Evolutionary conservation across 805 yeast species (phyloP).

Genomic region (Suhomyces kilbournensis): DNA sequence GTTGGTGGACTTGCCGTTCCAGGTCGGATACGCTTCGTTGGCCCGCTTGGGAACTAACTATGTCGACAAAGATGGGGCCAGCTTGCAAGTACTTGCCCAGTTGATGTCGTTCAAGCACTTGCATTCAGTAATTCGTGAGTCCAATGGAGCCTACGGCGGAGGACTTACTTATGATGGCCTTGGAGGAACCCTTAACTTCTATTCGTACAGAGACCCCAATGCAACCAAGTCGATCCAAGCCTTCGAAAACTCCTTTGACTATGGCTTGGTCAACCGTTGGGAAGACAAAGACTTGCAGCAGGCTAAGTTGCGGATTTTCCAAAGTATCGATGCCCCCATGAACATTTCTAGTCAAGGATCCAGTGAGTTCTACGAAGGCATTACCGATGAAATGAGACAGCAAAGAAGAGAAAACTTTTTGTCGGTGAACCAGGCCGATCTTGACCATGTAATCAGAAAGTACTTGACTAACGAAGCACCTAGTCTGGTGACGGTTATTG

Average conservation of each 20-base stretch:
- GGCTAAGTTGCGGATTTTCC: slow-evolving; percentile 89
- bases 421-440: slow-evolving; percentile 60
- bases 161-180: slow-evolving; percentile 82
- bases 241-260: slow-evolving; percentile 43
- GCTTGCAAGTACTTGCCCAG: slow-evolving; percentile 78
- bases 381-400: slow-evolving; percentile 78
- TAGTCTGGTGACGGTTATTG: slow-evolving; percentile 43
- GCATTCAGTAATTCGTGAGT: slow-evolving; percentile 87
- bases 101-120: slow-evolving; percentile 76
- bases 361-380: slow-evolving; percentile 59
- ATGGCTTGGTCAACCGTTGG: slow-evolving; percentile 43
- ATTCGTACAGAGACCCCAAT: slow-evolving; percentile 93
- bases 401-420: slow-evolving; percentile 71
- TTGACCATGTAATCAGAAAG: slow-evolving; percentile 62
- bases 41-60: slow-evolving; percentile 68
- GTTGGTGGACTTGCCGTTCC: slow-evolving; percentile 75
- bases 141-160: slow-evolving; percentile 98
- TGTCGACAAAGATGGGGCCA: slow-evolving; percentile 71
- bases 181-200: slow-evolving; percentile 76
- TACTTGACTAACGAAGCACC: slow-evolving; percentile 44
- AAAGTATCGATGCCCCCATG: slow-evolving; percentile 84
- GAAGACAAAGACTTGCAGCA: slow-evolving; percentile 69
- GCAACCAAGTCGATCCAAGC: slow-evolving; percentile 65
- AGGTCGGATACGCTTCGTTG: slow-evolving; percentile 77
- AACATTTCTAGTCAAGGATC: slow-evolving; percentile 79